Evolutionary conservation across 192 early-diverging fungal genomes (phyloP).

Genomic region (Geranomyces michiganensis): DNA sequence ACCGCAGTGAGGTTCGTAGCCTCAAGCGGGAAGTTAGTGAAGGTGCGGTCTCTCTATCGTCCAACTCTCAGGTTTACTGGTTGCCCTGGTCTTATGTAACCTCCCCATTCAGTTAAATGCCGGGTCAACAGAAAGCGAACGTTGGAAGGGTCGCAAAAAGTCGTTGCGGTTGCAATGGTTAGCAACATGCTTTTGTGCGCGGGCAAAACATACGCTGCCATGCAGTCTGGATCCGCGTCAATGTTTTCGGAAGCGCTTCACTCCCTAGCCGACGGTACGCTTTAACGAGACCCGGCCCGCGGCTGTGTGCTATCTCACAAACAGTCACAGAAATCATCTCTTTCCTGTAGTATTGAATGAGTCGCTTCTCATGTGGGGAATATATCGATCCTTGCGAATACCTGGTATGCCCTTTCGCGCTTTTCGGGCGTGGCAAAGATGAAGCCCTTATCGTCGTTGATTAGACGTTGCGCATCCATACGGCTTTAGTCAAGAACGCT

Average conservation of each 20-base stretch:
- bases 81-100: background rate
- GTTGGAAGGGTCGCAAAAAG: conserved; percentile 57
- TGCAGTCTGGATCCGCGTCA: conserved; percentile 56
- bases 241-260: conserved; percentile 62
- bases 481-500: conserved; percentile 57
- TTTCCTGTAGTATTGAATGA: background rate
- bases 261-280: conserved; percentile 49
- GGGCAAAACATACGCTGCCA: conserved; percentile 57
- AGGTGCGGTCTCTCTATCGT: conserved; percentile 19
- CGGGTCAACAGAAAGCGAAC: conserved; percentile 36
- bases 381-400: conserved; percentile 47
- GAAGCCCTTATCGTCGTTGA: background rate
- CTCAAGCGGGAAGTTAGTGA: conserved; percentile 40
- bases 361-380: conserved; percentile 38
- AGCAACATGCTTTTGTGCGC: conserved; percentile 52
- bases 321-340: background rate
- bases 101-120: conserved; percentile 3
- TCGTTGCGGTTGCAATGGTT: conserved; percentile 53
- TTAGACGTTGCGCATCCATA: conserved; percentile 56
- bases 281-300: background rate
- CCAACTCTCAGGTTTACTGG: background rate
- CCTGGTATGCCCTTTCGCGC: conserved; percentile 30
- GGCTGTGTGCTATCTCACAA: background rate
- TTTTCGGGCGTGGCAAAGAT: background rate
- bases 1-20: conserved; percentile 32